These are phyloP conservation scores for Fusarium torulosum DNA, from an alignment of 2,329 filamentous ascomycete species.

Conservation along the genomic window DNA sequence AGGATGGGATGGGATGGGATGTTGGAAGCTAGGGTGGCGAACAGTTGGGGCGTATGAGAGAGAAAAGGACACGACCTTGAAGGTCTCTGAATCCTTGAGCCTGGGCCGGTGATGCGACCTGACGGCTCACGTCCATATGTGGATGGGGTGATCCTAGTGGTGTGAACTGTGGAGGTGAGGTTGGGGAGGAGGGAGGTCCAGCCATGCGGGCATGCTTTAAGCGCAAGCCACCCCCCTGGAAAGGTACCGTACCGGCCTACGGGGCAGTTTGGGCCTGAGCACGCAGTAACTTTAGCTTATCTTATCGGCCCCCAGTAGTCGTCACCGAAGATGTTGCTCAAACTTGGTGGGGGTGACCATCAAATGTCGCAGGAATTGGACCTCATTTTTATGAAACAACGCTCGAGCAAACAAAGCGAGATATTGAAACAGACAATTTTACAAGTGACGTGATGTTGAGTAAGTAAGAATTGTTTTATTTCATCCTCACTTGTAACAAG, in stretches of 20 bases:
- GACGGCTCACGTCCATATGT: slow-evolving; percentile 9
- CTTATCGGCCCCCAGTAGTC: slow-evolving; percentile 37
- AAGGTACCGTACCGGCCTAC: slow-evolving; percentile 29
- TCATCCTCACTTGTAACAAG: slow-evolving; percentile 7
- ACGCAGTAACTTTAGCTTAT: slow-evolving; percentile 39
- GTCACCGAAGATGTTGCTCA: neutral
- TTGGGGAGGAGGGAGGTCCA: slow-evolving; percentile 25
- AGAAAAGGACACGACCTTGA: slow-evolving; percentile 30
- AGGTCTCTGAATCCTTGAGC: slow-evolving; percentile 19
- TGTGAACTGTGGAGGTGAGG: slow-evolving; percentile 37
- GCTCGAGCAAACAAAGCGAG: slow-evolving; percentile 24
- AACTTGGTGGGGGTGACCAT: neutral
- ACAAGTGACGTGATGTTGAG: slow-evolving; percentile 5
- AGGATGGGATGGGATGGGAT: slow-evolving; percentile 18
- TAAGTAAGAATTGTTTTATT: neutral
- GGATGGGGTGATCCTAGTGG: slow-evolving; percentile 37
- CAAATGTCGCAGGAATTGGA: slow-evolving; percentile 27
- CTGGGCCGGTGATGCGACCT: slow-evolving; percentile 30
- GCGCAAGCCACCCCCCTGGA: slow-evolving; percentile 18
- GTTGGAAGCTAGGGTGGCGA: slow-evolving; percentile 45
- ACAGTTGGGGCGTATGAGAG: slow-evolving; percentile 40
- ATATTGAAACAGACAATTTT: slow-evolving; percentile 36
- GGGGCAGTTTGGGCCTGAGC: slow-evolving; percentile 28
- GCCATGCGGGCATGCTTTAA: slow-evolving; percentile 21
- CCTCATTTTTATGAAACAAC: slow-evolving; percentile 43